Conservation (phyloP, 2,329 filamentous ascomycete species). For the Trichoderma hamatum region DNA sequence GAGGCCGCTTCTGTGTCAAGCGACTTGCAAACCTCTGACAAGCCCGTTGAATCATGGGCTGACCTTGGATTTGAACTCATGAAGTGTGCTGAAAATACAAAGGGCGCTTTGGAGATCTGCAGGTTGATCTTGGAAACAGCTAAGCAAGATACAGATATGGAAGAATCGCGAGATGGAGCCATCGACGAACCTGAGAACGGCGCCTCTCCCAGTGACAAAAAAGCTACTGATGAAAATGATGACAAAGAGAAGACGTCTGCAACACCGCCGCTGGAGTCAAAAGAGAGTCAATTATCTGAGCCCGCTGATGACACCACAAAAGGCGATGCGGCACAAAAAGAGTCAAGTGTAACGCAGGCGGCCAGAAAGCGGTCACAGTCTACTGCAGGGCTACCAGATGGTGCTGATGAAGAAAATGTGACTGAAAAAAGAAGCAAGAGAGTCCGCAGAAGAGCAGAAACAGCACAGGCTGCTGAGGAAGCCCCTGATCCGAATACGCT, state of each 20-base stretch:
- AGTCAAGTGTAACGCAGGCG: slow-evolving; percentile 44
- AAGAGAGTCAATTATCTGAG: slow-evolving; percentile 34
- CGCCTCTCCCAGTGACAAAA: slow-evolving; percentile 18
- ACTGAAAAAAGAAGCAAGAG: slow-evolving; percentile 67
- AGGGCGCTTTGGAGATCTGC: slow-evolving; percentile 38
- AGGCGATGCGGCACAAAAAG: slow-evolving; percentile 38
- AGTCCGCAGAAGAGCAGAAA: slow-evolving; percentile 56
- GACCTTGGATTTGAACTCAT: slow-evolving; percentile 42
- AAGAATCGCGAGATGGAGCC: slow-evolving; percentile 29
- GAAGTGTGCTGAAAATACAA: slow-evolving; percentile 37
- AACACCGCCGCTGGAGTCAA: slow-evolving; percentile 25
- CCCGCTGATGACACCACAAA: slow-evolving; percentile 35
- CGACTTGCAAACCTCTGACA: slow-evolving; percentile 10
- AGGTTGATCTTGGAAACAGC: slow-evolving; percentile 35
- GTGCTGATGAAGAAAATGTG: slow-evolving; percentile 58
- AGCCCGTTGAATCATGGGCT: slow-evolving; percentile 39
- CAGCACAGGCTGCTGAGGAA: slow-evolving; percentile 58
- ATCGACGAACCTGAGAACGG: slow-evolving; percentile 25
- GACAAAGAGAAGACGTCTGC: slow-evolving; percentile 16
- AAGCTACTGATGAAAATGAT: slow-evolving; percentile 4
- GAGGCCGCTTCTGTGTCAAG: not conserved
- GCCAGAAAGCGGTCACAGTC: slow-evolving; percentile 66
- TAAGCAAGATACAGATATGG: slow-evolving; percentile 35
- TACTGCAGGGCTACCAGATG: slow-evolving; percentile 59
- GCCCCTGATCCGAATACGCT: slow-evolving; percentile 55